Base-by-base conservation (phyloP, 345 rosid species). In the Syzygium grande region DNA sequence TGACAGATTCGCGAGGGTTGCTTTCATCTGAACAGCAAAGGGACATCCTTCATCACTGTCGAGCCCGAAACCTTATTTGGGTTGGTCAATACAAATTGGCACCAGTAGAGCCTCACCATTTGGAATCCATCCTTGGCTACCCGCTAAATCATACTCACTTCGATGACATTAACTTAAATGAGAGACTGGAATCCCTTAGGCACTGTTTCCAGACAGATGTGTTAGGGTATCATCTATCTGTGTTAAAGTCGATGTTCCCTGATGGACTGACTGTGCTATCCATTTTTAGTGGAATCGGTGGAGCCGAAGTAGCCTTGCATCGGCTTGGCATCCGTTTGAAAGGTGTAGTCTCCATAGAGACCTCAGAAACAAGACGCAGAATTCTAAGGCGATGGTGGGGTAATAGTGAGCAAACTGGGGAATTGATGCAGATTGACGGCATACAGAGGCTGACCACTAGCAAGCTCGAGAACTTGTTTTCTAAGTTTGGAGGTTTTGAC, bases 221-320 rank as follows among this genome's bases (percentile, higher is more conserved):
- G 17, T 89, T 98, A 89, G 98, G 95, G 63, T 96, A 93, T 90
- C 97, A 96, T 93, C 94, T 98, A 84, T 98, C 99, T 7, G 97
- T 92, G 49, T 90, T 98, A 87, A 98, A 95, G 92, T 51, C 91
- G 55, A 84, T 93, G 91, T 95, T 91, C 85, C 98, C 97, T 0
- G 92, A 86, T 86, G 99, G 99, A 78, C 59, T 96, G 88, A 93
- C 97, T 46, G 85, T 98, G 92, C 51, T 96, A 90, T 98, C 99
- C 21, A 30, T 96, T 85, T 96, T 94, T 87, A 93, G 94, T 17
- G 98, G 99, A 58, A 93, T 94, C 0, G 98, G 99, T 52, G 99
- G 99, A 52, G 97, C 93, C 15, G 97, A 93, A 89, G 91, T 95
- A 53, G 88, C 96, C 29, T 89, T 96, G 80, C 88, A 92, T 90